Evolutionary conservation across 179 eudicot genomes (phyloP), one percentile per base, ranked within the genome.

Genomic region (Silene vulgaris): DNA sequence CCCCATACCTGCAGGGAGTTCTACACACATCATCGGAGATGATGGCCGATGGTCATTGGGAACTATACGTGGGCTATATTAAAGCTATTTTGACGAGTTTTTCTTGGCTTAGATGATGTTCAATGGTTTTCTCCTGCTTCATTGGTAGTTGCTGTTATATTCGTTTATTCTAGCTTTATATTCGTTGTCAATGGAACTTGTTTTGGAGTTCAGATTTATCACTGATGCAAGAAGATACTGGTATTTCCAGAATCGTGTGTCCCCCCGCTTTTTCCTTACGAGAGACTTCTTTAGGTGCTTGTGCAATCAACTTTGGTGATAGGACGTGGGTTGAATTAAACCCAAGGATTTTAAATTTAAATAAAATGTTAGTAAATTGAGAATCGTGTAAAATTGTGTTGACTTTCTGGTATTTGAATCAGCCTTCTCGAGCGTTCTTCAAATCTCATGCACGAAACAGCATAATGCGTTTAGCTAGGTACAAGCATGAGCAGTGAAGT

Each of bases 141-240:
- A 45, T 64, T 29, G 21, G 16, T 63, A 65, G 32, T 32, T 26
- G 30, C 50, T 63, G 67, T 57, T 54, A 65, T 73, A 78, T 74
- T 74, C 65, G 74, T 74, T 74, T n/a, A 45, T 29, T 72, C 28
- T 57, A 56, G 48, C 60, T 30, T 57, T 43, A 57, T 23, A 35
- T 30, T 54, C 32, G 26, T 67, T 17, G 13, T 68, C 40, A 21
- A 45, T 68, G 64, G 40, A 56, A 35, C 35, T 66, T 32, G 65
- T 66, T 52, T 11, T 16, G 8, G 29, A 65, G 78, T 26, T 62
- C 73, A 20, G 19, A 17, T 76, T 68, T 17, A 12, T 12, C 37
- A 3, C 32, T 43, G 40, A 50, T 12, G 2, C 56, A 50, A 50
- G 13, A 50, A 12, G n/a, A 50, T 48, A 48, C 14, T 48, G 13